These are phyloP conservation scores for Xylariomycetidae sp. DNA, from an alignment of 2,329 filamentous ascomycete species.

Conservation along the genomic window DNA sequence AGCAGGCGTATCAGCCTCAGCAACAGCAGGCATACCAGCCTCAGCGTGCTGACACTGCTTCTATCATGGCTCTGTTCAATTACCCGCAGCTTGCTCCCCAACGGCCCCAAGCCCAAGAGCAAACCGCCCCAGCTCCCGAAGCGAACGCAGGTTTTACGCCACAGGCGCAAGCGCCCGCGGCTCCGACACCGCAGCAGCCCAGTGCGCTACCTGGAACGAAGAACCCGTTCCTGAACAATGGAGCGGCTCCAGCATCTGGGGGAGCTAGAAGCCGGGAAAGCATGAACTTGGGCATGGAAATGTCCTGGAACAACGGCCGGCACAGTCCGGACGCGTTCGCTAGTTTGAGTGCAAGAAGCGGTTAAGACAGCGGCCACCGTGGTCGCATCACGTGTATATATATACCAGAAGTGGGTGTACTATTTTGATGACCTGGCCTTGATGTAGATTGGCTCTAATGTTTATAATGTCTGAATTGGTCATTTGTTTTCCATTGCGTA, in stretches of 20 bases:
- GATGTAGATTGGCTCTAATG: slow-evolving; percentile 6
- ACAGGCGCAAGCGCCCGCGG: slow-evolving; percentile 20
- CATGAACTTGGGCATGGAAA: slow-evolving; percentile 58
- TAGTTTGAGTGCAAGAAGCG: slow-evolving; percentile 60
- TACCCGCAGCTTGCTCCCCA: slow-evolving; percentile 46
- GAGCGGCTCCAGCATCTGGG: slow-evolving; percentile 14
- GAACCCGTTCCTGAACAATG: slow-evolving; percentile 50
- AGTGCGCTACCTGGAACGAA: slow-evolving; percentile 37
- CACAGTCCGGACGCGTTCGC: slow-evolving; percentile 79
- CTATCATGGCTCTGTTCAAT: slow-evolving; percentile 71
- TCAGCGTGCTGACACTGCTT: slow-evolving; percentile 59
- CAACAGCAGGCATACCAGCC: slow-evolving; percentile 29
- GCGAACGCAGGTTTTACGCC: slow-evolving; percentile 7
- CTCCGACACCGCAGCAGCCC: slow-evolving; percentile 12
- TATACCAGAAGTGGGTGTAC: slow-evolving; percentile 19
- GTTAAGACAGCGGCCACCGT: slow-evolving; percentile 28
- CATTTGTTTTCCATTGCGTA: too few species aligned
- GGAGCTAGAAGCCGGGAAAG: slow-evolving; percentile 62
- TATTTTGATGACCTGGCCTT: slow-evolving; percentile 15
- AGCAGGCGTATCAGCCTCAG: background rate
- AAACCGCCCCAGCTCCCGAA: slow-evolving; percentile 14
- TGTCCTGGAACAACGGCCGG: slow-evolving; percentile 61
- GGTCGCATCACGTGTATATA: slow-evolving; percentile 15
- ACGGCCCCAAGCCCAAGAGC: slow-evolving; percentile 23
- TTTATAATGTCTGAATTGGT: slow-evolving; percentile 7